Base-by-base conservation (phyloP, 208 protist genomes). In the Leishmania tropica region DNA sequence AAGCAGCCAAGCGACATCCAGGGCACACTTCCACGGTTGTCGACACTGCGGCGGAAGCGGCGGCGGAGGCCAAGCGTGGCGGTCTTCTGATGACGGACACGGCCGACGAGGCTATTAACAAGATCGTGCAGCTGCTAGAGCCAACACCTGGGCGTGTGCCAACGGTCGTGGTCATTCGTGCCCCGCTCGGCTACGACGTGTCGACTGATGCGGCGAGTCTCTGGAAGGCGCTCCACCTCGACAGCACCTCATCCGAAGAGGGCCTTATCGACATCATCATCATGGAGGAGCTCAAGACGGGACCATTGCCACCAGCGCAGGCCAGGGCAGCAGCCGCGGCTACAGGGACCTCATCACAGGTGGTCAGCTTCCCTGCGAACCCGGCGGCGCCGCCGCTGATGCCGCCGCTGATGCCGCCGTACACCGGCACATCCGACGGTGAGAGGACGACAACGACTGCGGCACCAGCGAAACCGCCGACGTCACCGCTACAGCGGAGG, bases 181-280 rank as follows among this genome's bases (percentile, higher is more conserved):
- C 67, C 31, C 79, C 82, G 28, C 76, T 91, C 3, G 83, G 83
- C 72, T 87, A 89, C 80, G 86, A 87, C 54, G 84, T 86, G 24
- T 73, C 78, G 6, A 78, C 75, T 3, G 85, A 93, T 60, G 85
- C 84, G 45, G 72, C 86, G 62, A 75, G 76, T 37, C 73, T 93
- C 35, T 86, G 82, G 83, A 73, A 47, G n/a, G 84, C 81, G 40
- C 76, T 95, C 31, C 73, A 88, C 65, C 84, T 86, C 53, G 91
- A 95, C 76, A 86, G 84, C 70, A 78, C 68, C 35, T 76, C 75
- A 48, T 75, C 67, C n/a, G 91, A 92, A 77, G 89, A 95, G 51
- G 88, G 82, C 2, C 83, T 95, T 17, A 68, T 95, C 15, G 91
- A 95, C 60, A 68, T 95, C 0, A 71, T 93, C 11, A 85, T 94